A percentile compares a stretch with the other conserved stretches of the same genome.
These are phyloP conservation scores for Exophiala sideris DNA, from an alignment of 2,329 filamentous ascomycete species.

Conservation along the genomic window DNA sequence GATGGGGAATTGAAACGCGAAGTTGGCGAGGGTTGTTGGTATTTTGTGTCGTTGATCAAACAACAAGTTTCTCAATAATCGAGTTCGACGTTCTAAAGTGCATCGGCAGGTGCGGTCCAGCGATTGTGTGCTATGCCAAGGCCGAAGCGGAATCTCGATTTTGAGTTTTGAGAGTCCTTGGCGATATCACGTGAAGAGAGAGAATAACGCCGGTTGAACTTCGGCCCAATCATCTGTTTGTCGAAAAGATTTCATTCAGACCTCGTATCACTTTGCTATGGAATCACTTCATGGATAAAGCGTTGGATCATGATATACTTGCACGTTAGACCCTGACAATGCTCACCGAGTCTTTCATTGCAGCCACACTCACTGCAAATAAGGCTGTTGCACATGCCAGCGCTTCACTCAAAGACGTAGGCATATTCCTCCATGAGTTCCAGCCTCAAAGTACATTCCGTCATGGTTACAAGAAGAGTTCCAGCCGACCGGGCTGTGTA, in stretches of 20 bases:
- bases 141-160: background rate
- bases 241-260: no score
- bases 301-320: no score
- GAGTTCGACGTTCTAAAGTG: background rate
- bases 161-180: no score
- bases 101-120: background rate
- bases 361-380: constrained; percentile 40
- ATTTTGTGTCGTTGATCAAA: constrained; percentile 6
- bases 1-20: constrained; percentile 8
- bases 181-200: no score
- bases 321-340: constrained; percentile 30
- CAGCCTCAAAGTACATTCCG: constrained; percentile 74
- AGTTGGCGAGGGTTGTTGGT: constrained; percentile 20
- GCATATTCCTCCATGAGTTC: constrained; percentile 80
- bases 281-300: no score
- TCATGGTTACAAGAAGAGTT: constrained; percentile 86
- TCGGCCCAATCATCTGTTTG: no score
- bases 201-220: no score
- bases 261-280: no score
- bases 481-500: constrained; percentile 71
- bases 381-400: constrained; percentile 40
- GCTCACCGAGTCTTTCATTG: constrained; percentile 49
- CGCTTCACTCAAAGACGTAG: constrained; percentile 67
- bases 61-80: background rate
- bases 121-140: background rate